A percentile compares a stretch with the other conserved stretches of the same genome.
These are phyloP conservation scores for Choricystis sp. DNA, from an alignment of 139 green algal genomes.

Conservation along the genomic window DNA sequence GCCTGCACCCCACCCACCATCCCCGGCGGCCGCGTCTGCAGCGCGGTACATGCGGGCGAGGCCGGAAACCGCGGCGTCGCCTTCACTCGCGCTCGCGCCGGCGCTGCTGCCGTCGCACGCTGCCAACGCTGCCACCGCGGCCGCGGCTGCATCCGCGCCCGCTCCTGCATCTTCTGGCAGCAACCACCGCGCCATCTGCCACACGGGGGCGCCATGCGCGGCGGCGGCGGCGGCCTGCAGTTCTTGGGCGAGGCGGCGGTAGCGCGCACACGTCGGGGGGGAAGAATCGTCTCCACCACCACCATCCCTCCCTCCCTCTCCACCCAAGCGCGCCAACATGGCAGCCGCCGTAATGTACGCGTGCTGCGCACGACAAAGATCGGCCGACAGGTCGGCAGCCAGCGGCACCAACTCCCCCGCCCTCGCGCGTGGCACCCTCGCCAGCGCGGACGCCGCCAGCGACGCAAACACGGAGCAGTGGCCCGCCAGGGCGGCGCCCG, in stretches of 20 bases:
- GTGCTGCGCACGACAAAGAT: background rate
- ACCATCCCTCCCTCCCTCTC: no score
- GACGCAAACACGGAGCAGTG: slow-evolving; percentile 67
- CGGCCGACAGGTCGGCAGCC: background rate
- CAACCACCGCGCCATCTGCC: slow-evolving; percentile 22
- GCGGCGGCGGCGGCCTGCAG: slow-evolving; percentile 25
- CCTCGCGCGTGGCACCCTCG: background rate
- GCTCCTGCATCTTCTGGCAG: background rate
- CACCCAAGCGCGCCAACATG: background rate
- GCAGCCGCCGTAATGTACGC: background rate
- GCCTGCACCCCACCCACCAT: background rate
- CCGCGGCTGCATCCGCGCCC: background rate
- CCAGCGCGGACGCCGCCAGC: slow-evolving; percentile 25
- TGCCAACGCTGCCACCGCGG: slow-evolving; percentile 5
- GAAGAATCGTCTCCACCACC: background rate
- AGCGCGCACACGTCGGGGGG: slow-evolving; percentile 6
- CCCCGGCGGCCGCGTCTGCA: background rate
- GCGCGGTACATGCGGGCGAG: slow-evolving; percentile 7
- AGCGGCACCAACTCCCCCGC: background rate
- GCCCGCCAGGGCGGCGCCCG: slow-evolving; percentile 36
- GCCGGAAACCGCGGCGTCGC: background rate
- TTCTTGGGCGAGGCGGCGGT: slow-evolving; percentile 31
- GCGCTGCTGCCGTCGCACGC: slow-evolving; percentile 1
- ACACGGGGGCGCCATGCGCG: slow-evolving; percentile 11
- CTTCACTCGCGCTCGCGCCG: background rate